Base-by-base conservation (phyloP, 805 yeast species). In the Saccharomycopsis fermentans region DNA sequence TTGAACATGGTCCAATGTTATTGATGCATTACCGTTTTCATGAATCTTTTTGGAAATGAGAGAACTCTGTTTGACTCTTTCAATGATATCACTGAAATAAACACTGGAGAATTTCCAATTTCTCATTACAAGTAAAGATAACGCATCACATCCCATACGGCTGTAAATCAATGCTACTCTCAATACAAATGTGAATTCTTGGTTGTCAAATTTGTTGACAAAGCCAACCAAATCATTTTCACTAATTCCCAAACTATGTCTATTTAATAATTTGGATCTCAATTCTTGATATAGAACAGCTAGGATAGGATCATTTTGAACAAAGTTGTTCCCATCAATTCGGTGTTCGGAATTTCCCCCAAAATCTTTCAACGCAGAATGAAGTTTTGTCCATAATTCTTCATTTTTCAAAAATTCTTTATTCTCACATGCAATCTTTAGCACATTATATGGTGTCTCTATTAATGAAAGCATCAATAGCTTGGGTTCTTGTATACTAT, bases 81-180 rank as follows among this genome's bases (percentile, higher is more conserved):
- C 35, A 21, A 52, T 9, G 19, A 35, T 12, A 21, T 37, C 48
- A 16, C 26, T 32, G 26, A 39, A 40, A 17, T 39, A 36, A 17
- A 21, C 17, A 2, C 40, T 26, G 4, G 48, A 29, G 37, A 90
- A 90, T 34, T 72, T 71, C 97, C 97, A 91, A 60, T 80, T 81
- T 54, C 74, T 75, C 1, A 86, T 73, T 52, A 90, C 68, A 55
- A 81, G 77, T 26, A 87, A 67, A 0, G 90, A 83, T 48, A 92
- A 69, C 60, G 83, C 80, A 65, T 91, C 96, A 71, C 98, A 91
- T 0, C 98, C 98, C 96, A 91, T 89, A 59, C 95, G 75, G 16
- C 81, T 77, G 66, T 90, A 87, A 61, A 90, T 84, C 39, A 78
- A 73, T 6, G 87, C 77, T 6, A 84, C 85, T 62, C 83, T 80